Base-by-base conservation (phyloP, 1,139 yeast species). In the Pneumocystis canis region DNA sequence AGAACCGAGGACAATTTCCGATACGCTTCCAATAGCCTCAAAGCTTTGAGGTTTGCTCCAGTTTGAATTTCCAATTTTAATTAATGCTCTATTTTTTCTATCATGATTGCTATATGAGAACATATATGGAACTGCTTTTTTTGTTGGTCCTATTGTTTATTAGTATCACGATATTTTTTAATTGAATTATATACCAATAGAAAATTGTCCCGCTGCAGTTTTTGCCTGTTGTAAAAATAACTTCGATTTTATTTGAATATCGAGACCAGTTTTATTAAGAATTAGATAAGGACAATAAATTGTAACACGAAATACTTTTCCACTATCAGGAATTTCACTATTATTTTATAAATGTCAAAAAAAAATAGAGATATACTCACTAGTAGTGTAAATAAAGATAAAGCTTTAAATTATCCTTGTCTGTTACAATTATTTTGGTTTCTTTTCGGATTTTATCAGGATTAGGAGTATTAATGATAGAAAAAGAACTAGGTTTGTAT, bases 21-120 rank as follows among this genome's bases (percentile, higher is more conserved):
- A 79, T 0, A 84, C 78, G 68, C 89, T 94, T 0, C 98, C 98
- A 65, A 92, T 80, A 1, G 96, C 95, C 71, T 90, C 97, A 70
- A 92, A 84, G 72, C 95, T 85, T 59, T 89, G 77, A 0, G 89
- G 88, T 0, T 77, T 73, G 65, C 96, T 87, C 83, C 88, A 82
- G n/a, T 78, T 77, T 0, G 95, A 85, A 63, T 87, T 88, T 2
- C 81, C 87, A 39, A 88, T 77, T 66, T 80, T 80, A 14, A 90
- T 70, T n/a, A 80, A 72, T 0, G 94, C 95, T 65, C 95, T 78
- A 68, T 85, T 85, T 59, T 79, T 80, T 59, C 84, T 79, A 63
- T 82, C 85, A 59, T 78, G 81, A 39, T 76, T 77, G 30, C 83
- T 85, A 71, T 88, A 90, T 0, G 98, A 90, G 76, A 92, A 90